Evolutionary conservation across 129 eudicot genomes (phyloP).

Genomic region (Oenanthe sinensis): DNA sequence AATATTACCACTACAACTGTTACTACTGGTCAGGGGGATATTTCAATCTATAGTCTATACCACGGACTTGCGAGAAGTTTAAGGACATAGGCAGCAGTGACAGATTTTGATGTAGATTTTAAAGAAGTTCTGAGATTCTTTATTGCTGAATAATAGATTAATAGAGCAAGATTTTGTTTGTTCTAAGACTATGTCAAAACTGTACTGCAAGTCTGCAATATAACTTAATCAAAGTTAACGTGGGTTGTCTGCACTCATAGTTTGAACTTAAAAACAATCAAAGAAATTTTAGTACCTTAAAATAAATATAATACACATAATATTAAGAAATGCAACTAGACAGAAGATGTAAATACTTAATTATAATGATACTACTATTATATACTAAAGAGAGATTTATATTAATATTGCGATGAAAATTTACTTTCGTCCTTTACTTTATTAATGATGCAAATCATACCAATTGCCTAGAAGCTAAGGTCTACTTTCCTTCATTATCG

Average conservation of each 20-base stretch:
- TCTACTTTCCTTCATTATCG: conserved; percentile 24
- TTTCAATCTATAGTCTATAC: not conserved
- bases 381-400: not conserved
- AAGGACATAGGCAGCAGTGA: not conserved
- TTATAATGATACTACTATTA: not conserved
- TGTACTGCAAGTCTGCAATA: not conserved
- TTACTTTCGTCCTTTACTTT: conserved; percentile 15
- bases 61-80: not conserved
- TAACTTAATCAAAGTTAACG: not conserved
- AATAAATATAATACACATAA: no score
- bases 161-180: not conserved
- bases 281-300: not conserved
- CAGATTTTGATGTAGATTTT: not conserved
- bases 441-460: conserved; percentile 21
- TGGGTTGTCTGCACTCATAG: conserved; percentile 4
- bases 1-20: not conserved
- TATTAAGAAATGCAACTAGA: not conserved
- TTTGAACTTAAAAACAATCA: not conserved
- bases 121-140: not conserved
- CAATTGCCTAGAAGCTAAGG: conserved; percentile 2
- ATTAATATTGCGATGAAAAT: not conserved
- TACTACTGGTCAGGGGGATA: not conserved
- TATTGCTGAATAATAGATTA: not conserved
- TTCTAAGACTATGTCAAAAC: not conserved
- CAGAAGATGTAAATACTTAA: not conserved